Conservation (phyloP, 2,329 filamentous ascomycete genomes). For the Golovinomyces cichoracearum region DNA sequence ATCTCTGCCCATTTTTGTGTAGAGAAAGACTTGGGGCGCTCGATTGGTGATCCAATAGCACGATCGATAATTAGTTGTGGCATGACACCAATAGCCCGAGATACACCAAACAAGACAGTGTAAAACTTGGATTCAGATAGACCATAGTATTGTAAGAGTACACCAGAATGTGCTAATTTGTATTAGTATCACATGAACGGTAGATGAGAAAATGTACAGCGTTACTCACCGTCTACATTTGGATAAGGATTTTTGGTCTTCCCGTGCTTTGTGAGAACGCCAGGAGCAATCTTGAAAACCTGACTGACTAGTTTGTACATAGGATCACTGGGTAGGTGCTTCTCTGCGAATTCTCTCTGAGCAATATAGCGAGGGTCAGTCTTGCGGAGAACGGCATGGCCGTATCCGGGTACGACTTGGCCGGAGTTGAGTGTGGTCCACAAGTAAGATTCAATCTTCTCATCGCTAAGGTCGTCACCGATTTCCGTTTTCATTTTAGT, state of each 20-base stretch:
- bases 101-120: constrained; percentile 44
- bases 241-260: constrained; percentile 98
- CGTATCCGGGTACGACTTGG: constrained; percentile 76
- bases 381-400: constrained; percentile 86
- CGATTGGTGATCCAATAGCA: constrained; percentile 77
- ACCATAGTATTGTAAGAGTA: constrained; percentile 93
- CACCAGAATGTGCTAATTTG: constrained; percentile 24
- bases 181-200: neutral
- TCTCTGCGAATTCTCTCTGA: constrained; percentile 78
- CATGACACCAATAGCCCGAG: constrained; percentile 54
- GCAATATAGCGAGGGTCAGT: constrained; percentile 92
- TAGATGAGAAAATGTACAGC: too few species aligned
- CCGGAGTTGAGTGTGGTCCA: constrained; percentile 85
- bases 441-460: constrained; percentile 68
- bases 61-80: constrained; percentile 93
- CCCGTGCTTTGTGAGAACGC: constrained; percentile 77
- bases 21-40: constrained; percentile 91
- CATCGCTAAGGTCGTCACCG: constrained; percentile 47
- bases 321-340: constrained; percentile 61
- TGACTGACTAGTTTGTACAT: constrained; percentile 85
- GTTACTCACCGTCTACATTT: constrained; percentile 68
- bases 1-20: constrained; percentile 93
- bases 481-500: constrained; percentile 83
- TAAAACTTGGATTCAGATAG: constrained; percentile 97
- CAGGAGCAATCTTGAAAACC: constrained; percentile 75